A percentile compares a stretch with the other conserved stretches of the same genome.
phyloP scores from a whole-genome alignment of 2,329 filamentous ascomycete genomes.

The Colletotrichum trifolii region DNA sequence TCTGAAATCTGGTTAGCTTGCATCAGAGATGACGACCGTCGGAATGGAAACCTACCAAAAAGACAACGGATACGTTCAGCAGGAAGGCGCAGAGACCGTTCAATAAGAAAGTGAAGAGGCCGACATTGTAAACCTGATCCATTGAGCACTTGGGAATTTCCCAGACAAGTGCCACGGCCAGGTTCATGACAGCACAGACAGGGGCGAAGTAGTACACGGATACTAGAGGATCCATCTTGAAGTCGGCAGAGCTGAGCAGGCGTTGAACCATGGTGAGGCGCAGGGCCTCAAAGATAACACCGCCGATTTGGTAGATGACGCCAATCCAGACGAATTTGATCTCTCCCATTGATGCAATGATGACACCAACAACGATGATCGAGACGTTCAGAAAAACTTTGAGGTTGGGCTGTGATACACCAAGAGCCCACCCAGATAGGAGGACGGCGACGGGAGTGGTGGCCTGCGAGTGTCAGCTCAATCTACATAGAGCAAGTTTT shows the following conservation, averaged over 20 bases:
- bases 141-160: conserved; percentile 78
- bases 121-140: conserved; percentile 78
- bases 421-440: conserved; percentile 87
- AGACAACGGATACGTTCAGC: conserved; percentile 87
- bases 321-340: conserved; percentile 89
- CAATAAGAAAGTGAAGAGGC: conserved; percentile 75
- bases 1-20: conserved; percentile 60
- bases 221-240: conserved; percentile 92
- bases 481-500: too few species aligned
- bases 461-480: conserved; percentile 65
- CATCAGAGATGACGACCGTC: not conserved
- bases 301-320: conserved; percentile 81
- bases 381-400: conserved; percentile 93
- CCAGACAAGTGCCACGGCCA: conserved; percentile 76
- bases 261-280: conserved; percentile 87
- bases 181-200: conserved; percentile 85
- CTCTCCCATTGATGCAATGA: conserved; percentile 95
- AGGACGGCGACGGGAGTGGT: conserved; percentile 95
- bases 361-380: conserved; percentile 91
- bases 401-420: conserved; percentile 84
- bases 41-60: conserved; percentile 73
- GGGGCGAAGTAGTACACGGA: conserved; percentile 93
- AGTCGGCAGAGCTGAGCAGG: conserved; percentile 82
- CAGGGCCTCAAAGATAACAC: conserved; percentile 84
- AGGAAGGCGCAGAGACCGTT: conserved; percentile 84